Evolutionary conservation across 2,329 filamentous ascomycete species (phyloP), one percentile per base, ranked within the genome.

Genomic region (Venturia nashicola): DNA sequence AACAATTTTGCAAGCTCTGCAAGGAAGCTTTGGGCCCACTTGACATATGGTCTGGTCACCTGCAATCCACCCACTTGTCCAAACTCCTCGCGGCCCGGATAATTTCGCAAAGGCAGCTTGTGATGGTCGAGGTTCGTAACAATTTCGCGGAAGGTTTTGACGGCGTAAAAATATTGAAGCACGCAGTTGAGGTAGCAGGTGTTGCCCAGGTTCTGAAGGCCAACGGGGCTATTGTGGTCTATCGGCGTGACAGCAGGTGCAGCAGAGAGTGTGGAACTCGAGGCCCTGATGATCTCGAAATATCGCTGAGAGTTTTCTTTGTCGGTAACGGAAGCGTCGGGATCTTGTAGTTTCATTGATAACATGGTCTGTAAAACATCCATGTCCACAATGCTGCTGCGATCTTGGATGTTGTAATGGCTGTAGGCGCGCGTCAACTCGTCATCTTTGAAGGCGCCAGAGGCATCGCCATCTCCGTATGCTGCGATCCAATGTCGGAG

Each of bases 141-240:
- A 67, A 97, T 83, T 5, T 94, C 83, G 61, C 93, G 85, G 39
- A 97, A 80, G 2, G 90, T 86, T 66, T 86, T 87, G 64, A 97
- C 84, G 0, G 92, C 95, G 73, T 96, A 97, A 68, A 97, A 88
- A 72, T 96, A 97, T 70, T 99, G 94, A 11, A 99, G 80, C 60
- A 99, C 83, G 75, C 93, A 97, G 78, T 99, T 99, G 63, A 99
- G 81, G 71, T 99, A 99, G 74, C 94, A 99, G 0, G 95, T 99
- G 71, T 99, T 99, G 65, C 94, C 92, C 65, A 97, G 96, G 69
- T 97, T 99, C 67, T 86, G 83, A 6, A 97, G 81, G 0, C 94
- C 94, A 27, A 96, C 89, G 0, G 94, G 94, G 12, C 34, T 62
- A 9, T n/a, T 43, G 34, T 55, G 63, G 65, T 59, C 46, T 51